Base-by-base conservation (phyloP, 768 basidiomycete species). In the Psilocybe cyanescens region DNA sequence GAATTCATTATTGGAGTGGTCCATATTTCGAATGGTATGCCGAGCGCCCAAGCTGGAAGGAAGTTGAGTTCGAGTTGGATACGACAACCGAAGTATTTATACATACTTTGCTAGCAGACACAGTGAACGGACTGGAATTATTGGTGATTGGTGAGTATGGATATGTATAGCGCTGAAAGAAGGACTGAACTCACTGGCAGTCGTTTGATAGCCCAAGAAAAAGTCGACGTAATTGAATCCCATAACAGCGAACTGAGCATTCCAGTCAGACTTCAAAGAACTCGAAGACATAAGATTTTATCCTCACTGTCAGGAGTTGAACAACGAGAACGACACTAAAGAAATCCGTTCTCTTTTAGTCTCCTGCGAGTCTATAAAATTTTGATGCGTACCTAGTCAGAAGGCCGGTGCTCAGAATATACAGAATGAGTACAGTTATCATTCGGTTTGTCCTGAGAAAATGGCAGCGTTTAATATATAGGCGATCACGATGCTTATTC, bases 401-500 rank as follows among this genome's bases (percentile, higher is more conserved):
- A 8, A 61, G 49, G 7, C 60, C 60, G 4, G 60, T 56, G 28
- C 60, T 55, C 47, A 61, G 17, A 17, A 57, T 55, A 28, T 61
- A 61, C 3, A 61, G 37, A 17, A 61, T 51, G 11, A 61, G 49
- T 30, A 51, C 14, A 9, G 55, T 61, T 37, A 61, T 57, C n/a
- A 61, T 45, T 28, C 55, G 55, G 28, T 61, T 61, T 30, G 55
- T 57, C 24, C 60, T 61, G 33, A 41, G 30, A 14, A 35, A 37
- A 9, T 19, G 14, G 12, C 9, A 1, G 1, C 14, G 28, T 4
- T 24, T 49, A 33, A 16, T 7, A 14, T n/a, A 39, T 28, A 11
- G 39, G 9, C 33, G 35, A 24, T 24, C 24, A 3, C 4, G 12
- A 49, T 31, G 17, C n/a, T n/a, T 29, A 17, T 12, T 5, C 17